A percentile compares a stretch with the other conserved stretches of the same genome.
These are phyloP conservation scores for Candida gorgasii DNA, from an alignment of 805 yeast genomes.

Conservation along the genomic window DNA sequence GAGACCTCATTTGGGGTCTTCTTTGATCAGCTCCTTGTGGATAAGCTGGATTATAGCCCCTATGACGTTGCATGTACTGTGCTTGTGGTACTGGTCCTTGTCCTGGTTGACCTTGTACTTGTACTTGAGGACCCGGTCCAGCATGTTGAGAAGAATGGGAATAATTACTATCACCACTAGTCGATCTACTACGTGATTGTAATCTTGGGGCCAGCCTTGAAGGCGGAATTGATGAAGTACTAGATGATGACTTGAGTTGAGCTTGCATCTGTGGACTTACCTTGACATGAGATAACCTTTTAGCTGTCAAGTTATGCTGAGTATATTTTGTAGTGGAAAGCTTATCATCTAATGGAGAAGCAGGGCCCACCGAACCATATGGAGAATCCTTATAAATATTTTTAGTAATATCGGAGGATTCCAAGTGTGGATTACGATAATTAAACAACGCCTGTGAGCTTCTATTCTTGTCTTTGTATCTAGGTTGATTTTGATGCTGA, in stretches of 20 bases:
- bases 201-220: constrained; percentile 7
- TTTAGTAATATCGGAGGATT: constrained; percentile 14
- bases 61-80: background rate
- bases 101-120: background rate
- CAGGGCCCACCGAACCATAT: constrained; percentile 15
- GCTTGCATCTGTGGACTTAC: constrained; percentile 5
- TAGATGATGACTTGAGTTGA: background rate
- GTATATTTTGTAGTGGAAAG: constrained; percentile 15
- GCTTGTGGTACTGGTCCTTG: constrained; percentile 1
- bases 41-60: background rate
- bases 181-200: constrained; percentile 7
- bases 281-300: constrained; percentile 18
- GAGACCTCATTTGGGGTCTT: constrained; percentile 2
- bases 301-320: constrained; percentile 19
- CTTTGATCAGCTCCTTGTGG: background rate
- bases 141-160: no score
- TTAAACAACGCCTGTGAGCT: constrained; percentile 36
- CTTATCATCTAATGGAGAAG: constrained; percentile 17
- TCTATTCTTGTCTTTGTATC: constrained; percentile 11
- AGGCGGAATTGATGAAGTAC: constrained; percentile 2
- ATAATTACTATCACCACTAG: no score
- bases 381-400: constrained; percentile 14
- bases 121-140: constrained; percentile 1
- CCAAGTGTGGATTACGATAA: constrained; percentile 25
- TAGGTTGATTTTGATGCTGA: background rate